Percentiles rank a stretch among this genome's conserved stretches.
Conservation (phyloP, 2,329 filamentous ascomycete species). For the Apiospora arundinis region DNA sequence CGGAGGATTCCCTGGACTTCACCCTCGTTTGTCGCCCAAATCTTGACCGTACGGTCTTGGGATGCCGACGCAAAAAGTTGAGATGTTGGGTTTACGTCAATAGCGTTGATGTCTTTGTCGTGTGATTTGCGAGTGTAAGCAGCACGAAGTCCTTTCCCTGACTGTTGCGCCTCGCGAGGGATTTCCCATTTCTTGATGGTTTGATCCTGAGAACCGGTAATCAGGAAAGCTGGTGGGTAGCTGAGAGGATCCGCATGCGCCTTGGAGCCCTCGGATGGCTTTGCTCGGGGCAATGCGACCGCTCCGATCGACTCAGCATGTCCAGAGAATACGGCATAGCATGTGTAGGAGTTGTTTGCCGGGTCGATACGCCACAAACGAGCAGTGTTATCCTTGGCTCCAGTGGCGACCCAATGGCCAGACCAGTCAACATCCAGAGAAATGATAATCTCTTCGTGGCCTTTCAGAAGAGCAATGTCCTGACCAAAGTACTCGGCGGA, state of each 20-base stretch:
- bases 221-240: conserved; percentile 80
- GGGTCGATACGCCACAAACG: conserved; percentile 88
- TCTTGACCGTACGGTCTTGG: conserved; percentile 95
- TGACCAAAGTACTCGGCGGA: conserved; percentile 78
- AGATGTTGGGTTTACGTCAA: conserved; percentile 77
- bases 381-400: conserved; percentile 95
- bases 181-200: conserved; percentile 96
- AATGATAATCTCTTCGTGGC: conserved; percentile 95
- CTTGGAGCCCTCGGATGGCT: conserved; percentile 71
- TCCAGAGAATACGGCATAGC: conserved; percentile 82
- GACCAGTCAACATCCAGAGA: conserved; percentile 96
- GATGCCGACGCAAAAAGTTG: conserved; percentile 94
- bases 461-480: conserved; percentile 84
- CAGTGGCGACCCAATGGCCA: conserved; percentile 94
- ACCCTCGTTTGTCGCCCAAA: conserved; percentile 90
- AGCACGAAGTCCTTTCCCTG: conserved; percentile 64
- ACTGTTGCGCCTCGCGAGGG: conserved; percentile 57
- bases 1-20: conserved; percentile 90
- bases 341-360: conserved; percentile 75
- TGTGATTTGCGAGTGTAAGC: conserved; percentile 93
- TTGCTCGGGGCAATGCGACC: conserved; percentile 77
- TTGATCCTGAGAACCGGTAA: conserved; percentile 94
- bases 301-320: conserved; percentile 95
- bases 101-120: conserved; percentile 97
- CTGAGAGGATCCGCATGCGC: conserved; percentile 76